Conservation (phyloP, 202 grass and related monocot species). For the Carex arenaria region DNA sequence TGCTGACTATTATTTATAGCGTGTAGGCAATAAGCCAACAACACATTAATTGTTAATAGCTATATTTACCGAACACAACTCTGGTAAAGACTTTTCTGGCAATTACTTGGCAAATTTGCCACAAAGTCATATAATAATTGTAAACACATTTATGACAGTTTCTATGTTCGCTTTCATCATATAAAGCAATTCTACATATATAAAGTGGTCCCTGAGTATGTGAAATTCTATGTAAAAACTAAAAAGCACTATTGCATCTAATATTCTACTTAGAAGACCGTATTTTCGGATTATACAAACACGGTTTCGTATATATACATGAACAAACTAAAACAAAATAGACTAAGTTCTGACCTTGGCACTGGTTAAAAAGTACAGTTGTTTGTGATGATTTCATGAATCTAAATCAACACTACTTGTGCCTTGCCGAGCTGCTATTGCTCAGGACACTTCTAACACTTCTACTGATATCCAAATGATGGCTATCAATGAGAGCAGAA, state of each 20-base stretch:
- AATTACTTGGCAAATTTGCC: too few species aligned
- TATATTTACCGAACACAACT: not conserved
- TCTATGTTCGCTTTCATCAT: not conserved
- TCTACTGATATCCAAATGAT: conserved; percentile 34
- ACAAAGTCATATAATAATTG: not conserved
- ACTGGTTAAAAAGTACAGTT: not conserved
- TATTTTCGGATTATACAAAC: not conserved
- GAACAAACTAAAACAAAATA: not conserved
- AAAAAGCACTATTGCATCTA: not conserved
- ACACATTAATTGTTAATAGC: not conserved
- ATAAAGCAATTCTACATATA: not conserved
- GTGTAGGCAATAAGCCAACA: not conserved
- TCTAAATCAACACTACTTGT: conserved; percentile 15
- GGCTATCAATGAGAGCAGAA: conserved; percentile 68
- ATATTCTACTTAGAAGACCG: not conserved
- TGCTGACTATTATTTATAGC: not conserved
- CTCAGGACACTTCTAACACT: not conserved
- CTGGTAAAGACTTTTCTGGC: not conserved
- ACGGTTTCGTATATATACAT: not conserved
- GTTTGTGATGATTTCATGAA: not conserved
- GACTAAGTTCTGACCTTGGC: not conserved
- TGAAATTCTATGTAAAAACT: not conserved
- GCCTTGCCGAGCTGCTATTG: not conserved
- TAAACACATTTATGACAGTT: not conserved
- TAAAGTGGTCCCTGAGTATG: not conserved